Base-by-base conservation (phyloP, 331 rosid species). In the Quercus phellos region DNA sequence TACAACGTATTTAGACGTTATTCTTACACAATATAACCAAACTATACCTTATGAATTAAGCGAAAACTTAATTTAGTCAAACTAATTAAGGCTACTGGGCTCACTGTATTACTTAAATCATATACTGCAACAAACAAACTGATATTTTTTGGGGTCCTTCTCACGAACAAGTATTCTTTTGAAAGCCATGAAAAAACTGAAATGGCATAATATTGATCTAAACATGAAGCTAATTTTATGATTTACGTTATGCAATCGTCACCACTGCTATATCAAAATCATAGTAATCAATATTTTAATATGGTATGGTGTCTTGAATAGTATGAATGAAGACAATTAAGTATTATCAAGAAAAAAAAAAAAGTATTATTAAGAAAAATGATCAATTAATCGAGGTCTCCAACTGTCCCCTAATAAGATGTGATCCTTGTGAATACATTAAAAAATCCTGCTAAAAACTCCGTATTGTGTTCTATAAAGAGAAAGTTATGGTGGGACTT, bases 11-110 rank as follows among this genome's bases (percentile, higher is more conserved):
- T 38, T 55, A 81, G 79, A 86, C 81, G 90, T 83, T 85, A 87
- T 79, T 59, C 79, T 80, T 76, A 90, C 85, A 74, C 79, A 73
- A 70, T 77, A 24, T 1, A 35, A 50, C 46, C 12, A 38, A 8
- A 58, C 66, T 63, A 79, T 86, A 80, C 80, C 89, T 84, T 90
- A 81, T 82, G 51, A 35, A 69, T 79, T 76, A 84, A 85, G 77
- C 81, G 80, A 86, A 71, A 75, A 68, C 72, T 21, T 50, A 54
- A 42, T 70, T 70, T 79, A 75, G 84, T 87, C 85, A 89, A 87
- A 80, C 78, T 74, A 74, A 82, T 80, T 80, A 74, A 56, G 66
- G 21, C 81, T 29, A 66, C 54, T 75, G 84, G 75, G 81, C 42
- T 61, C 42, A 18, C 53, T 46, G 53, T 46, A 46, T 81, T 84